Evolutionary conservation across 106 monocot species (phyloP).

Genomic region (Cymbidium sinense): DNA sequence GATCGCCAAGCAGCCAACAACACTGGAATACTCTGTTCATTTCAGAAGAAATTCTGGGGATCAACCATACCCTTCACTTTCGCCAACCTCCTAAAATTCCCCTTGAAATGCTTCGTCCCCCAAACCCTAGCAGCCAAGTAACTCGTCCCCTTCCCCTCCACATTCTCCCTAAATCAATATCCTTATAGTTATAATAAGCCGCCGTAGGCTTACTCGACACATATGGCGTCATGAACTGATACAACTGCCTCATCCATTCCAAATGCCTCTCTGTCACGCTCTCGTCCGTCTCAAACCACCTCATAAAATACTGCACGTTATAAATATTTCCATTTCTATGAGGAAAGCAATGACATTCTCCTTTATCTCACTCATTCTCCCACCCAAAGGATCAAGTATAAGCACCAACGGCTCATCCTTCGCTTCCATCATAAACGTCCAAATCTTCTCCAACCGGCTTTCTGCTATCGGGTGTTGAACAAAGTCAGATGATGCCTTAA

Average conservation of each 20-base stretch:
- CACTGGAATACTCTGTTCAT: slow-evolving; percentile 24
- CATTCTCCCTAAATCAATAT: slow-evolving; percentile 34
- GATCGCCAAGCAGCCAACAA: not conserved
- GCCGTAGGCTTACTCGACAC: slow-evolving; percentile 35
- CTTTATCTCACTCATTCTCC: slow-evolving; percentile 18
- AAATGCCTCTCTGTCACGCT: slow-evolving; percentile 11
- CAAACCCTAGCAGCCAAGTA: slow-evolving; percentile 23
- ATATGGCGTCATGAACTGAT: slow-evolving; percentile 36
- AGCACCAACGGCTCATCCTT: slow-evolving; percentile 2
- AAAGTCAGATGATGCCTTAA: slow-evolving; percentile 38
- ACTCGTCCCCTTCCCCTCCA: not conserved
- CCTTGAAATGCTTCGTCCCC: slow-evolving; percentile 39
- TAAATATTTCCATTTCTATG: slow-evolving; percentile 37
- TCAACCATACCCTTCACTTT: slow-evolving; percentile 14
- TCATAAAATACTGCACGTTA: slow-evolving; percentile 32
- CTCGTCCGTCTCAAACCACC: slow-evolving; percentile 9
- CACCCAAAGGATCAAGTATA: slow-evolving; percentile 34
- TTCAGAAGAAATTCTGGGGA: slow-evolving; percentile 23
- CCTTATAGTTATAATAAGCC: slow-evolving; percentile 46
- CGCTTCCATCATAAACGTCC: slow-evolving; percentile 15
- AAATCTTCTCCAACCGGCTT: slow-evolving; percentile 2
- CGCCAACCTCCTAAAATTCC: slow-evolving; percentile 31
- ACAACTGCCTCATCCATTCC: slow-evolving; percentile 34
- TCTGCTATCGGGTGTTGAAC: slow-evolving; percentile 13
- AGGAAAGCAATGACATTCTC: slow-evolving; percentile 35